A percentile compares a stretch with the other conserved stretches of the same genome.
Evolutionary conservation across 495 filamentous ascomycete species (phyloP).

Genomic region (Xylaria nigripes): DNA sequence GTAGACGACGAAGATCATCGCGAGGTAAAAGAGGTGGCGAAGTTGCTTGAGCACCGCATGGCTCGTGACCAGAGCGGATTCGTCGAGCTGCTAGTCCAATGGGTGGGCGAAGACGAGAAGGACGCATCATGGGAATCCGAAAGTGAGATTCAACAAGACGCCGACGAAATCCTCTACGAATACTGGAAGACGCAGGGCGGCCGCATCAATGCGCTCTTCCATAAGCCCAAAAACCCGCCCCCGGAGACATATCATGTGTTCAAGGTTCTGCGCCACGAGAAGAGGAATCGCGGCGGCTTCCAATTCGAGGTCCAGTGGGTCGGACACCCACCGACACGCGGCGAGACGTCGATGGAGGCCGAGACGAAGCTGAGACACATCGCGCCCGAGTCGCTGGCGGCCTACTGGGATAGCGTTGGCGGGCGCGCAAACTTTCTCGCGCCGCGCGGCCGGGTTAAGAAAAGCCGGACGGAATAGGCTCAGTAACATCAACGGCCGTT

Average conservation of each 20-base stretch:
- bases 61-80: slow-evolving; percentile 12
- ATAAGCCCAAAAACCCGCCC: slow-evolving; percentile 21
- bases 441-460: slow-evolving; percentile 20
- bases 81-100: slow-evolving; percentile 22
- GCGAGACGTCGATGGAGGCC: slow-evolving; percentile 22
- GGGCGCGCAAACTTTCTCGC: slow-evolving; percentile 19
- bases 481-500: neutral
- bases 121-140: slow-evolving; percentile 23
- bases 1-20: slow-evolving; percentile 11
- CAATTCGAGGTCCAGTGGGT: slow-evolving; percentile 29
- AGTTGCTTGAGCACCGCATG: slow-evolving; percentile 20
- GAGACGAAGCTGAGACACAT: slow-evolving; percentile 20
- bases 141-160: slow-evolving; percentile 23
- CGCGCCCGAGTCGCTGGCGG: slow-evolving; percentile 13
- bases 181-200: slow-evolving; percentile 26
- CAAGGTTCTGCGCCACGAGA: slow-evolving; percentile 19
- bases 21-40: slow-evolving; percentile 18
- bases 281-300: slow-evolving; percentile 21
- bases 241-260: slow-evolving; percentile 21
- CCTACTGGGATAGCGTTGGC: slow-evolving; percentile 23
- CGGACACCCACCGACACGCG: slow-evolving; percentile 17
- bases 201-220: slow-evolving; percentile 21
- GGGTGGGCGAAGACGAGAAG: slow-evolving; percentile 18
- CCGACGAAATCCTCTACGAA: slow-evolving; percentile 18
- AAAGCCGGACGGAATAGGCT: slow-evolving; percentile 11